Percentiles rank a stretch among this genome's conserved stretches.
These are phyloP conservation scores for Trichoderma simmonsii DNA, from an alignment of 2,329 filamentous ascomycete genomes.

Conservation along the genomic window DNA sequence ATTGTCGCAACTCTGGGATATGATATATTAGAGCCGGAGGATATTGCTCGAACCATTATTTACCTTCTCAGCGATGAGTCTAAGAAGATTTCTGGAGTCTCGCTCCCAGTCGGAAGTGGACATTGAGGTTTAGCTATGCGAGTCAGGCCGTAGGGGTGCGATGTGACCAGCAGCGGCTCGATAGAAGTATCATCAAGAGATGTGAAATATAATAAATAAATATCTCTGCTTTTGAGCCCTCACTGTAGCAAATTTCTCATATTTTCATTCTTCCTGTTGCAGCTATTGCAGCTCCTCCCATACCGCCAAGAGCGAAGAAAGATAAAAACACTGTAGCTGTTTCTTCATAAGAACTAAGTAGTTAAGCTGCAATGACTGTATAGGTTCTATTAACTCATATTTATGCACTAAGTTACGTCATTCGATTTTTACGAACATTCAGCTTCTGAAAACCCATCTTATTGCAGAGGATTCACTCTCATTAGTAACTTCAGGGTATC, in stretches of 20 bases:
- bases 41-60: neutral
- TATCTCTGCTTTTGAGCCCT: neutral
- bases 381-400: neutral
- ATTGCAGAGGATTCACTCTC: neutral
- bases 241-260: too few species aligned
- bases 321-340: too few species aligned
- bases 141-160: accelerated
- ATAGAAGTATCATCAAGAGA: neutral
- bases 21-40: neutral
- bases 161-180: neutral
- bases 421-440: neutral
- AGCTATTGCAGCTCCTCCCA: neutral
- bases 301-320: too few species aligned
- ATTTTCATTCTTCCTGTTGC: too few species aligned
- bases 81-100: neutral
- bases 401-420: neutral
- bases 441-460: neutral
- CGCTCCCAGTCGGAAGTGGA: neutral
- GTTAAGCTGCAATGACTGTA: too few species aligned
- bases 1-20: neutral
- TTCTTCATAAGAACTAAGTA: too few species aligned
- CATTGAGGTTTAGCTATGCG: neutral
- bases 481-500: neutral
- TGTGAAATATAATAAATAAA: neutral
- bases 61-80: neutral